Conservation (phyloP, 441 rosid genomes). For the Eruca vesicaria region DNA sequence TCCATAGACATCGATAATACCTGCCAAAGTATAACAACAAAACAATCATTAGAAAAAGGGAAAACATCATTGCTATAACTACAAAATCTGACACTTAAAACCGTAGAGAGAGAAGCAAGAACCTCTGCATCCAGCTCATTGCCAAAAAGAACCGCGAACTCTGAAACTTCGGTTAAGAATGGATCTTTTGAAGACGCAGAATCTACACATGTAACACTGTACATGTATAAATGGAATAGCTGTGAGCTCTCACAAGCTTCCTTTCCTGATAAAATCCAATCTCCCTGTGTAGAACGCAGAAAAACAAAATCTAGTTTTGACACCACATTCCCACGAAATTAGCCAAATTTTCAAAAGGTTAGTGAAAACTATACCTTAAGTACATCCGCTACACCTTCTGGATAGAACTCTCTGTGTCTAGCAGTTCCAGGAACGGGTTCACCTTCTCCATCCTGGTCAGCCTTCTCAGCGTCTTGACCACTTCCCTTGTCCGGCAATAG, state of each 20-base stretch:
- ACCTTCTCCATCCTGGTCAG: conserved; percentile 82
- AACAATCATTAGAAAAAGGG: neutral
- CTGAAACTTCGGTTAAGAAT: conserved; percentile 84
- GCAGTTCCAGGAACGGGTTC: conserved; percentile 99
- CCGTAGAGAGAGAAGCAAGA: conserved; percentile 4
- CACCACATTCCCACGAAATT: neutral
- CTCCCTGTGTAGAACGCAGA: conserved; percentile 70
- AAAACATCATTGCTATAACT: neutral
- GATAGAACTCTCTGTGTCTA: conserved; percentile 98
- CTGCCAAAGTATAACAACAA: conserved; percentile 39
- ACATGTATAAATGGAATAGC: conserved; percentile 67
- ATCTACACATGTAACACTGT: conserved; percentile 70
- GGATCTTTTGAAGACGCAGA: conserved; percentile 81
- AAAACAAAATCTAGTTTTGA: neutral
- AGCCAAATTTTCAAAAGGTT: neutral
- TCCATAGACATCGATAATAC: conserved; percentile 99
- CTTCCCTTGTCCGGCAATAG: conserved; percentile 99
- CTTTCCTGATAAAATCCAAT: conserved; percentile 91
- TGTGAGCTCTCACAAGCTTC: conserved; percentile 58
- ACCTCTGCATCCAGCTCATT: conserved; percentile 99
- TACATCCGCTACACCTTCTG: conserved; percentile 93
- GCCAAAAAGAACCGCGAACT: conserved; percentile 95
- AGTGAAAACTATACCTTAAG: conserved; percentile 54
- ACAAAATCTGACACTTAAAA: neutral
- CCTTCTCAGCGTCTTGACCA: conserved; percentile 81